phyloP scores from a whole-genome alignment of 2,329 filamentous ascomycete species.

The Colletotrichum acutatum region DNA sequence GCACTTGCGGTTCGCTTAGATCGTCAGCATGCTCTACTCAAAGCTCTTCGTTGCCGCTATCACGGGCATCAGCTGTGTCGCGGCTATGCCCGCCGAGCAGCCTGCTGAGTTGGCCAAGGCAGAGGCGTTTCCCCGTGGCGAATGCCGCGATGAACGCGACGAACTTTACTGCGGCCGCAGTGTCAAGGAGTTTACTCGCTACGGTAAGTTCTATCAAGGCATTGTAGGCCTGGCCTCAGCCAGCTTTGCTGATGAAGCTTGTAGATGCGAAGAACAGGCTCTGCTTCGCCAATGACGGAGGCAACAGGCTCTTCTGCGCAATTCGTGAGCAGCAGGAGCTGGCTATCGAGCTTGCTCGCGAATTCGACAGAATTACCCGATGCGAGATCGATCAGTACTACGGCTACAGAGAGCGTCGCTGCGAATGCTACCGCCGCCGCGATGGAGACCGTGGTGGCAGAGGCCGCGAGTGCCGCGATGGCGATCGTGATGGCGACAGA shows the following conservation, averaged over 20 bases:
- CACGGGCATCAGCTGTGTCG: slow-evolving; percentile 21
- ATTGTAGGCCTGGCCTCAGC: neutral
- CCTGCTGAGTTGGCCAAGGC: slow-evolving; percentile 17
- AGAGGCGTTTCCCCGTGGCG: slow-evolving; percentile 20
- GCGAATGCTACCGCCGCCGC: slow-evolving; percentile 29
- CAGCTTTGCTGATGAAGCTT: neutral
- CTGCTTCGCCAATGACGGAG: slow-evolving; percentile 14
- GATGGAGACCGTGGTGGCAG: slow-evolving; percentile 8
- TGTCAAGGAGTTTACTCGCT: slow-evolving; percentile 21
- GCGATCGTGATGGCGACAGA: slow-evolving; percentile 3
- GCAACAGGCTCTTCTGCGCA: slow-evolving; percentile 31
- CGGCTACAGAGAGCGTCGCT: slow-evolving; percentile 2
- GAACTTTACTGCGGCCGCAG: slow-evolving; percentile 30
- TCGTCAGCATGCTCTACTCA: slow-evolving; percentile 25
- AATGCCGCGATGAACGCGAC: slow-evolving; percentile 17
- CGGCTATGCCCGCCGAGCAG: slow-evolving; percentile 23
- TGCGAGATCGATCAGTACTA: slow-evolving; percentile 27
- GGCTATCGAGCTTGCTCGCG: slow-evolving; percentile 6
- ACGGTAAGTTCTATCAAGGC: neutral
- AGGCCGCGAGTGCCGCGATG: slow-evolving; percentile 15
- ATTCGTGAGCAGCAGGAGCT: slow-evolving; percentile 27
- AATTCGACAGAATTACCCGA: slow-evolving; percentile 14
- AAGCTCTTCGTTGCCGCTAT: slow-evolving; percentile 22
- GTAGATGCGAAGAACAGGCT: slow-evolving; percentile 16
- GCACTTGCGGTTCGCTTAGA: neutral